These are phyloP conservation scores for Tothia fuscella DNA, from an alignment of 2,329 filamentous ascomycete genomes.

Conservation along the genomic window DNA sequence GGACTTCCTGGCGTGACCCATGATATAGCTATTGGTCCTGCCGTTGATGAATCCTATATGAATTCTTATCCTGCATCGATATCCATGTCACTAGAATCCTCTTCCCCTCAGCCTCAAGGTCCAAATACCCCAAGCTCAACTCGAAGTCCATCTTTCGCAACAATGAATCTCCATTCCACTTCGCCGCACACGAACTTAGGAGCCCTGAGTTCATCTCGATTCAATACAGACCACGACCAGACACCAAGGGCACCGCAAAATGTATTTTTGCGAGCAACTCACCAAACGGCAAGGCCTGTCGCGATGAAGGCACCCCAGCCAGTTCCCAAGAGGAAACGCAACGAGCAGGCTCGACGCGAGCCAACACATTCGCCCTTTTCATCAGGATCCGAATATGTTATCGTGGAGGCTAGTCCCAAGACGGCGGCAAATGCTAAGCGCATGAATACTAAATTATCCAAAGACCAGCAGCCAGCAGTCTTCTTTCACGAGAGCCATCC, in stretches of 20 bases:
- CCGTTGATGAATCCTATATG: not conserved
- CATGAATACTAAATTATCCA: not conserved
- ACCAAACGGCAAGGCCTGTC: not conserved
- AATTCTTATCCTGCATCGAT: not conserved
- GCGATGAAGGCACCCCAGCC: not conserved
- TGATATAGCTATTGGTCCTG: not conserved
- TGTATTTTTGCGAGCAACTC: not conserved
- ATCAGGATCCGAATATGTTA: constrained; percentile 3
- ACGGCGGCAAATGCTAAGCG: not conserved
- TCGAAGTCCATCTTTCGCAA: not conserved
- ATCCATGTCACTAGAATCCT: not conserved
- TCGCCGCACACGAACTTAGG: no score
- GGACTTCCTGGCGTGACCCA: not conserved
- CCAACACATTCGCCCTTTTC: constrained; percentile 1
- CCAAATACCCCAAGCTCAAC: not conserved
- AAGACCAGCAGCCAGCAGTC: constrained; percentile 1
- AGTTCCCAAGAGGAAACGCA: constrained; percentile 1
- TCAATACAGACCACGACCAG: not conserved
- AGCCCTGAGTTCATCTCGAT: not conserved
- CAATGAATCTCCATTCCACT: not conserved
- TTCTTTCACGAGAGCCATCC: not conserved
- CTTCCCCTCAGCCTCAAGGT: constrained; percentile 1
- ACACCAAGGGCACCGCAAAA: constrained; percentile 1
- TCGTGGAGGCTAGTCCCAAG: not conserved
- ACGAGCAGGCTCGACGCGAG: constrained; percentile 3